Evolutionary conservation across 2,329 filamentous ascomycete species (phyloP), one percentile per base, ranked within the genome.

Genomic region (Aspergillus sp.): DNA sequence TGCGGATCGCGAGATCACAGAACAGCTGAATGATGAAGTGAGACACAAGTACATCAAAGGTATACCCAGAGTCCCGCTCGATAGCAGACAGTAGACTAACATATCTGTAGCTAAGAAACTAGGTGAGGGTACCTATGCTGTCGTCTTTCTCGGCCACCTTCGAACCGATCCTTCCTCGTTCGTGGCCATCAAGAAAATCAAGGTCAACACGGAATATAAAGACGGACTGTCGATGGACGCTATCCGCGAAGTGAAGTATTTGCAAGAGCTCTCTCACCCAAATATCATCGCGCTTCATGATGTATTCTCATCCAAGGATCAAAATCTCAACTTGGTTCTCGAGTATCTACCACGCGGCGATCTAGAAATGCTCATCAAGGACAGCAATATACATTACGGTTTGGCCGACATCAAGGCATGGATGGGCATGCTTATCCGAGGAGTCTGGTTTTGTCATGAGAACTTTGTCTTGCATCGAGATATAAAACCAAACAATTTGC

Each of bases 401-500:
- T 87, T 88, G 11, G 91, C 91, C 19, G 95, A 99, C 77, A 93
- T 98, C 77, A 99, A 99, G 77, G 91, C 93, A 17, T 99, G 95
- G 95, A 96, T 97, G 89, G 91, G 91, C 66, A 98, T 98, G 95
- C 85, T 98, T n/a, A 87, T 86, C 30, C 89, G 94, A 47, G 95
- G 91, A 28, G 88, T 98, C 30, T 96, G 92, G 89, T 99, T 96
- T 82, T 98, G 95, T 78, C 95, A 99, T 78, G 91, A 93, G 74
- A 96, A 95, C 76, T 94, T 90, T 71, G 87, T 99, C 19, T 84
- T 99, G 31, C 95, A 99, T 79, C 91, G 95, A 70, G 95, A 99
- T 82, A 98, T 99, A 83, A 99, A 99, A 80, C 94, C 94, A 52
- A 98, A 98, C 85, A 99, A 99, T 81, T 82, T 98, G 78, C 84